Evolutionary conservation across 768 basidiomycete species (phyloP), one percentile per base, ranked within the genome.

Genomic region (Mycena galopus): DNA sequence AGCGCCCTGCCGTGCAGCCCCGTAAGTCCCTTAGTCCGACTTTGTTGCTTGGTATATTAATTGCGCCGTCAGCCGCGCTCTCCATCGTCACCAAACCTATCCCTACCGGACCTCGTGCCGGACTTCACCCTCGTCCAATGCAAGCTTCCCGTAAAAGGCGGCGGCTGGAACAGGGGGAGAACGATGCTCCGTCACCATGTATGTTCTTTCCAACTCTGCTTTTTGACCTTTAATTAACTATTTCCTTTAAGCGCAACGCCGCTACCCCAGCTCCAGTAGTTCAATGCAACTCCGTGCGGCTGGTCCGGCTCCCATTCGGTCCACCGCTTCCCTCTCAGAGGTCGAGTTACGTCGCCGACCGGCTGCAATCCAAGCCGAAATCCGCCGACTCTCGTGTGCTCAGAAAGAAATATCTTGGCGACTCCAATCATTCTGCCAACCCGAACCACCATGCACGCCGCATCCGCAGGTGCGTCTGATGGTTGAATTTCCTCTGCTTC

Each of bases 21-120:
- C 1, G 27, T 65, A 17, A 55, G 63, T 42, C 29, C 9, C 32
- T 10, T n/a, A 10, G 7, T 1, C 30, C 10, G 21, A 11, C 29
- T 16, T 9, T 30, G 33, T 35, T 39, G 17, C 5, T 25, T 21
- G 6, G n/a, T 35, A 35, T 33, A 9, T 25, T 65, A 6, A 21
- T 4, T 25, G 19, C 10, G 47, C 30, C 33, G n/a, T 62, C 47
- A 65, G 63, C 33, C n/a, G 63, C 16, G 9, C 51, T 65, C 51
- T 6, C 63, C 50, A 21, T 64, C 5, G 10, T 29, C 39, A 61
- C 60, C 39, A 30, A 58, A 5, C 21, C 63, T 5, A 25, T 55
- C 63, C 51, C 63, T 65, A 33, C 51, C 32, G 63, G 63, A 21
- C 50, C 63, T 65, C 63, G 51, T 53, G 50, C 51, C 47, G n/a